phyloP scores from a whole-genome alignment of 225 moss, liverwort and hornwort genomes.

The Physcomitrellopsis africana region DNA sequence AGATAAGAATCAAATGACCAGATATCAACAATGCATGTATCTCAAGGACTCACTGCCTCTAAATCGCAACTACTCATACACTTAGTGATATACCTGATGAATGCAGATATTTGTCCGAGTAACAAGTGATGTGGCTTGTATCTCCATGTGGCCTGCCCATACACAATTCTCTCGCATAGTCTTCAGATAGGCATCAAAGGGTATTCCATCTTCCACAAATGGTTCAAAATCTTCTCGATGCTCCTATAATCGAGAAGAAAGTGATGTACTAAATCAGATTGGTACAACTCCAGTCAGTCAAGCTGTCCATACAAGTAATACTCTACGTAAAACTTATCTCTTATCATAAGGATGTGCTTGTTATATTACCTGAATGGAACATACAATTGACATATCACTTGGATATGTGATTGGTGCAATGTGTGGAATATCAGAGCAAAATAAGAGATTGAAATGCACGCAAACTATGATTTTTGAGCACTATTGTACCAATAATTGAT shows the following conservation, averaged over 20 bases:
- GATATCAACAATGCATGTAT: not conserved
- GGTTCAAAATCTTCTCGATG: constrained; percentile 81
- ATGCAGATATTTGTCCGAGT: constrained; percentile 80
- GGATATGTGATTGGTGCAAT: not conserved
- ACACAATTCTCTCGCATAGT: constrained; percentile 75
- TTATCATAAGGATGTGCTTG: not conserved
- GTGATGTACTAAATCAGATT: constrained; percentile 1
- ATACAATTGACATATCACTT: not conserved
- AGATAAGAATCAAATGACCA: not conserved
- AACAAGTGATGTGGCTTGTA: constrained; percentile 74
- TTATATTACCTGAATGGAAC: not conserved
- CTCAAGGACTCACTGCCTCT: not conserved
- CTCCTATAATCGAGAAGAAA: constrained; percentile 39
- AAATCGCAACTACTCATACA: not conserved
- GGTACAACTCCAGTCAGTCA: not conserved
- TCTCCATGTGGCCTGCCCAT: constrained; percentile 89
- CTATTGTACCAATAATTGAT: not conserved
- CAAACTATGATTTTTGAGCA: not conserved
- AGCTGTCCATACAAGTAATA: not conserved
- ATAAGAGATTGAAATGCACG: not conserved
- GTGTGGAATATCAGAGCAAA: not conserved
- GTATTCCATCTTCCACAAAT: constrained; percentile 76
- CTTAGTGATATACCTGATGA: constrained; percentile 52
- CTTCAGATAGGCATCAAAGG: constrained; percentile 75
- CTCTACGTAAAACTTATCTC: not conserved